Percentiles rank a stretch among this genome's conserved stretches.
phyloP scores from a whole-genome alignment of 768 basidiomycete genomes.

The Gelatoporia subvermispora region DNA sequence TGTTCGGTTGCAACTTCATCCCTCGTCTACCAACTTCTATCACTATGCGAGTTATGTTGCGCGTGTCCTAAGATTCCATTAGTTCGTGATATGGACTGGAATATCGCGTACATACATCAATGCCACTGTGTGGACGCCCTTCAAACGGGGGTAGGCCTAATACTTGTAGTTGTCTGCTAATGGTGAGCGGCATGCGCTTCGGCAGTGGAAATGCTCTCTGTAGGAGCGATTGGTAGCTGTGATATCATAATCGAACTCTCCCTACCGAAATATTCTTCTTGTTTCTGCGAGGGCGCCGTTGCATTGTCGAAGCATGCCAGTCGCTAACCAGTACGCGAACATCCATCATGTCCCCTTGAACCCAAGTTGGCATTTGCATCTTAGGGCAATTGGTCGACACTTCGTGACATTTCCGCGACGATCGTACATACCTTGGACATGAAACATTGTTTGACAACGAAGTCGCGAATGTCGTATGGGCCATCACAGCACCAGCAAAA shows the following conservation, averaged over 20 bases:
- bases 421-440: conserved; percentile 63
- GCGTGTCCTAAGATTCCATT: conserved; percentile 63
- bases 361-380: conserved; percentile 69
- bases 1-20: conserved; percentile 68
- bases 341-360: conserved; percentile 71
- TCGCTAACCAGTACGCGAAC: conserved; percentile 56
- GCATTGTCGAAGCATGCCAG: conserved; percentile 27
- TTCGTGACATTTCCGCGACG: conserved; percentile 2
- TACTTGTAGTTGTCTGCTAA: conserved; percentile 68
- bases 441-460: conserved; percentile 86
- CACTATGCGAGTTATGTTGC: conserved; percentile 82
- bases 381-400: conserved; percentile 23
- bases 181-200: conserved; percentile 45
- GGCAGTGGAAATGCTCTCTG: conserved; percentile 15
- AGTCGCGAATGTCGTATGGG: conserved; percentile 79
- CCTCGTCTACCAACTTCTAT: conserved; percentile 71
- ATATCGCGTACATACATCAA: conserved; percentile 65
- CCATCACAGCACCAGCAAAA: conserved; percentile 86
- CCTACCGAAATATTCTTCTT: conserved; percentile 1
- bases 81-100: conserved; percentile 5
- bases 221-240: neutral
- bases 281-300: neutral
- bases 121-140: conserved; percentile 84
- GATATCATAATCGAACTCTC: neutral
- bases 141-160: conserved; percentile 71